Evolutionary conservation across 1,139 yeast genomes (phyloP), one percentile per base, ranked within the genome.

Genomic region (Suhomyces maxii): DNA sequence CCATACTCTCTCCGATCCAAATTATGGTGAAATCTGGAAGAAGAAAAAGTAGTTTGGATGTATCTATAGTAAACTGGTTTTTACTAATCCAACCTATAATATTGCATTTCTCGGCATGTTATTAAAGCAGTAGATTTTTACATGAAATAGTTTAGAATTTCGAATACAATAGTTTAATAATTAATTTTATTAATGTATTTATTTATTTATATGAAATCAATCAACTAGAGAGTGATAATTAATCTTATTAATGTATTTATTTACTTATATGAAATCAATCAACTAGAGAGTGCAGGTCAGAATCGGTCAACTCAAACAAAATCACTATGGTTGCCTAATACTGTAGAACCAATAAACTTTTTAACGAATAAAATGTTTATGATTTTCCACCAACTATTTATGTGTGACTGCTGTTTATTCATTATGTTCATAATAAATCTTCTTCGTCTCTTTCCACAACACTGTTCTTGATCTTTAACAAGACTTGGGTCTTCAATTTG

Each of bases 401-500:
- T 18, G 6, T 4, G 23, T 18, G 23, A 18, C 23, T 18, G 23
- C 23, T 18, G 6, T 18, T 18, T 18, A 18, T 28, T 9, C 31
- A 9, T 11, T 9, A 7, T 4, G 14, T 25, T 36, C 41, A 56
- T 34, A 54, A 51, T 50, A 71, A 67, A 51, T 75, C 79, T 39
- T 79, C 84, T 47, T 89, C 96, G 47, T 87, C 96, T 41, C 84
- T 86, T 49, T 82, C 85, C 40, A 82, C 81, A 44, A 89, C 85
- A 7, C 80, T 69, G 54, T 80, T 86, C 74, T 93, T 93, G 58
- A 93, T 83, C 68, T 86, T 86, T 60, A 91, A 78, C 55, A 95
- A 76, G 47, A 93, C 74, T 34, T 88, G 83, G n/a, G 97, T 89
- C 73, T 89, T 90, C 84, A 96, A 86, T 59, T 86, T 89, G 65